Evolutionary conservation across 495 filamentous ascomycete genomes (phyloP).

Genomic region (Parathielavia appendiculata): DNA sequence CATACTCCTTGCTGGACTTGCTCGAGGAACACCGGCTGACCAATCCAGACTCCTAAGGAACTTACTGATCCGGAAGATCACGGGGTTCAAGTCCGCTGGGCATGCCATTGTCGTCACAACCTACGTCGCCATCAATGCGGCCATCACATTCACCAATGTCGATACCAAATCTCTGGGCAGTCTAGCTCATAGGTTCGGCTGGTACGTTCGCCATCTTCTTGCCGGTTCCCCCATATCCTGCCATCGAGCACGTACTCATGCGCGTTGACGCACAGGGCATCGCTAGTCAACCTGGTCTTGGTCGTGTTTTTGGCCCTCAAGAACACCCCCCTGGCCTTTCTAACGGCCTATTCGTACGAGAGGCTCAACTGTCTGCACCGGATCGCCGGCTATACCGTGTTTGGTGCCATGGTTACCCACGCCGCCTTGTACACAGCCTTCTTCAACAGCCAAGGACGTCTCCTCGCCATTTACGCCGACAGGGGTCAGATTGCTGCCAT

Average conservation of each 20-base stretch:
- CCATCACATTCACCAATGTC: constrained; percentile 45
- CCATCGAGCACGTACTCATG: neutral
- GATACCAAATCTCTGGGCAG: constrained; percentile 31
- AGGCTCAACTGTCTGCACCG: constrained; percentile 56
- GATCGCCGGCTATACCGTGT: constrained; percentile 52
- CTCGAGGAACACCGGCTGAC: constrained; percentile 4
- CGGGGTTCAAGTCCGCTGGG: constrained; percentile 50
- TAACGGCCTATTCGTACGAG: constrained; percentile 58
- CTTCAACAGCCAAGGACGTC: constrained; percentile 29
- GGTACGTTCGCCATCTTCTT: constrained; percentile 35
- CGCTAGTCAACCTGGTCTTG: constrained; percentile 48
- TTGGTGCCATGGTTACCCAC: constrained; percentile 44
- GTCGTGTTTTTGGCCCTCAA: constrained; percentile 56
- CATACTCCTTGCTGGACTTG: neutral
- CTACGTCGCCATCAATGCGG: constrained; percentile 49
- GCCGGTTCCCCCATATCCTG: constrained; percentile 6
- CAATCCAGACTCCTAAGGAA: constrained; percentile 33
- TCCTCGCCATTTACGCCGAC: constrained; percentile 24
- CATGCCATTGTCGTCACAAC: constrained; percentile 44
- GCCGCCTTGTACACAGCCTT: constrained; percentile 39
- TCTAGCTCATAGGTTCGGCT: constrained; percentile 43
- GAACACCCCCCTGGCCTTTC: constrained; percentile 53
- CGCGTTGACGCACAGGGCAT: constrained; percentile 40
- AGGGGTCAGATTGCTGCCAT: constrained; percentile 39
- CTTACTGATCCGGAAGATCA: constrained; percentile 41